Percentiles rank a stretch among this genome's conserved stretches.
These are phyloP conservation scores for Eucalyptus lansdowneana DNA, from an alignment of 345 rosid species.

Conservation along the genomic window DNA sequence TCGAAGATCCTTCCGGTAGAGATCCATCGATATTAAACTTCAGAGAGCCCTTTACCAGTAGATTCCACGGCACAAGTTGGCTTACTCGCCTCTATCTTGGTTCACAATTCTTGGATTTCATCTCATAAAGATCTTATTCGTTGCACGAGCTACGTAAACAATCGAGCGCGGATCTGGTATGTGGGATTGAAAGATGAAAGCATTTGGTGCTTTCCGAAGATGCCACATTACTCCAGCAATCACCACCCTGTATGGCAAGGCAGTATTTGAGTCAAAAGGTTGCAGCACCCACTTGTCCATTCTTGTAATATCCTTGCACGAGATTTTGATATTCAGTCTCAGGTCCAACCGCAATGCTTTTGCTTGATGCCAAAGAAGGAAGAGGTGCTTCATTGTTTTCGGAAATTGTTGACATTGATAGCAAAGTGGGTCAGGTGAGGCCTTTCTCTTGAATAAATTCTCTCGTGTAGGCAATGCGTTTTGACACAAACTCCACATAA, in stretches of 20 bases:
- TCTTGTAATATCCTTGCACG: not conserved
- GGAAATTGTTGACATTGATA: not conserved
- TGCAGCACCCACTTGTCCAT: not conserved
- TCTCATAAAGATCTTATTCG: not conserved
- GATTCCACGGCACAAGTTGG: not conserved
- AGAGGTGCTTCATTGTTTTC: not conserved
- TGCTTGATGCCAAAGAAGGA: not conserved
- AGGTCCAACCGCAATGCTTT: not conserved
- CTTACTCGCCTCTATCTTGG: not conserved
- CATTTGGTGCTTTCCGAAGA: not conserved
- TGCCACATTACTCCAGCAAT: not conserved
- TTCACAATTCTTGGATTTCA: not conserved
- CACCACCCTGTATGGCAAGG: not conserved
- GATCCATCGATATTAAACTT: not conserved
- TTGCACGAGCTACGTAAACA: not conserved
- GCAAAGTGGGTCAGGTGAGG: not conserved
- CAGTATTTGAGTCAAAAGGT: not conserved
- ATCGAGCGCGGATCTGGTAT: not conserved
- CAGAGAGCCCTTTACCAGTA: not conserved
- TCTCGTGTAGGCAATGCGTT: not conserved
- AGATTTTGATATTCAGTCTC: not conserved
- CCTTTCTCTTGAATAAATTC: not conserved
- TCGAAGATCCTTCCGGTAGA: not conserved
- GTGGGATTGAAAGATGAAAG: not conserved
- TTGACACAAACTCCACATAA: not conserved